Conservation (phyloP, 2,329 filamentous ascomycete species). For the Cryphonectria naterciae region DNA sequence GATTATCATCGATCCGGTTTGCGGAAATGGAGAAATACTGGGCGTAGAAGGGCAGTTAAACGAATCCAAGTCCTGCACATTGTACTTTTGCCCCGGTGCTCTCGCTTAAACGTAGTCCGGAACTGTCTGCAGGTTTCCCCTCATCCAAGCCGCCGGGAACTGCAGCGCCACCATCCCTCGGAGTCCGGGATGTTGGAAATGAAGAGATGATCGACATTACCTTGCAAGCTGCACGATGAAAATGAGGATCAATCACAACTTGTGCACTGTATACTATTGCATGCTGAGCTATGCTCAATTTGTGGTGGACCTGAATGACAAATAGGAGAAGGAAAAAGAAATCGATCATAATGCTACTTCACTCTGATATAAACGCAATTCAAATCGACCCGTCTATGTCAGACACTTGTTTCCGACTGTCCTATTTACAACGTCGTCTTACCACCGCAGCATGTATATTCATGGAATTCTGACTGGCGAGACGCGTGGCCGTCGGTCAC, state of each 20-base stretch:
- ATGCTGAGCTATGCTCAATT: background rate
- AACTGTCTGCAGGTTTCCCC: conserved; percentile 16
- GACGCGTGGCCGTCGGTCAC: no score
- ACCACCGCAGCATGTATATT: no score
- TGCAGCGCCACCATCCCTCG: background rate
- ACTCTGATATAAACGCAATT: no score
- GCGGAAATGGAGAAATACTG: conserved; percentile 3
- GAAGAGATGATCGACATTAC: background rate
- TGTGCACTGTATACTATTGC: background rate
- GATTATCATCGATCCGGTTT: background rate
- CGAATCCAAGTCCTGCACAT: background rate
- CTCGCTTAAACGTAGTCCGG: background rate
- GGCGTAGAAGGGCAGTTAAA: background rate
- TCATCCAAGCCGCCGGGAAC: background rate
- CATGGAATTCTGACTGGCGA: no score
- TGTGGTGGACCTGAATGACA: background rate
- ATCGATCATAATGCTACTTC: no score
- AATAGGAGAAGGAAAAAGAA: no score
- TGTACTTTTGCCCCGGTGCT: background rate
- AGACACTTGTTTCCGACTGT: no score
- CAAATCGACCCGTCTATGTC: no score
- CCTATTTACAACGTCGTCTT: no score
- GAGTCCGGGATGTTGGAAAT: background rate
- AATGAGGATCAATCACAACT: background rate
- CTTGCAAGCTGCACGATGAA: background rate